Percentiles rank a stretch among this genome's conserved stretches.
Evolutionary conservation across 805 yeast species (phyloP).

Genomic region (Starmera caribaea): DNA sequence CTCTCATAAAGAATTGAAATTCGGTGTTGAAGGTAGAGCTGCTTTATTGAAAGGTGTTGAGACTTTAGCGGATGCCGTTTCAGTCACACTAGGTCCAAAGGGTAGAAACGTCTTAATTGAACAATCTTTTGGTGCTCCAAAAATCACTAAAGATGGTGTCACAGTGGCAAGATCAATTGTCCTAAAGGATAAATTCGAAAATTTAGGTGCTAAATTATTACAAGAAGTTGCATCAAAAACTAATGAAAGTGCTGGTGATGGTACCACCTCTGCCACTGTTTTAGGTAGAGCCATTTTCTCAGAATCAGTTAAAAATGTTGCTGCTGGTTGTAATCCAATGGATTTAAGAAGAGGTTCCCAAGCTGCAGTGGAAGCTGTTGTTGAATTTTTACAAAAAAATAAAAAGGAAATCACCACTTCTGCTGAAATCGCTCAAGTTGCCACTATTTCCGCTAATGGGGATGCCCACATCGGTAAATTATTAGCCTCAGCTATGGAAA

Average conservation of each 20-base stretch:
- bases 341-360: constrained; percentile 96
- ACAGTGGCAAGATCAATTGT: constrained; percentile 86
- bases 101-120: constrained; percentile 96
- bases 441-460: constrained; percentile 96
- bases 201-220: constrained; percentile 88
- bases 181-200: constrained; percentile 85
- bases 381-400: constrained; percentile 70
- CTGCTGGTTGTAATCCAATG: constrained; percentile 99
- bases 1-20: constrained; percentile 84
- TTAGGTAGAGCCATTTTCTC: constrained; percentile 92
- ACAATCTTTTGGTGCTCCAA: constrained; percentile 94
- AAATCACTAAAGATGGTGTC: constrained; percentile 98
- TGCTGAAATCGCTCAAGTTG: constrained; percentile 95
- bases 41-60: constrained; percentile 90
- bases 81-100: constrained; percentile 95
- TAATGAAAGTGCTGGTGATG: constrained; percentile 97
- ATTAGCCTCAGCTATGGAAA: constrained; percentile 94
- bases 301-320: constrained; percentile 92
- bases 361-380: constrained; percentile 92
- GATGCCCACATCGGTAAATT: constrained; percentile 86
- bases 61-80: constrained; percentile 90
- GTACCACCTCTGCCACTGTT: constrained; percentile 96
- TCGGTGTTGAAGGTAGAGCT: constrained; percentile 97
- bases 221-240: constrained; percentile 98
- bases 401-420: constrained; percentile 90